These are phyloP conservation scores for Entomortierella lignicola DNA, from an alignment of 192 early-diverging fungal genomes.

Conservation along the genomic window DNA sequence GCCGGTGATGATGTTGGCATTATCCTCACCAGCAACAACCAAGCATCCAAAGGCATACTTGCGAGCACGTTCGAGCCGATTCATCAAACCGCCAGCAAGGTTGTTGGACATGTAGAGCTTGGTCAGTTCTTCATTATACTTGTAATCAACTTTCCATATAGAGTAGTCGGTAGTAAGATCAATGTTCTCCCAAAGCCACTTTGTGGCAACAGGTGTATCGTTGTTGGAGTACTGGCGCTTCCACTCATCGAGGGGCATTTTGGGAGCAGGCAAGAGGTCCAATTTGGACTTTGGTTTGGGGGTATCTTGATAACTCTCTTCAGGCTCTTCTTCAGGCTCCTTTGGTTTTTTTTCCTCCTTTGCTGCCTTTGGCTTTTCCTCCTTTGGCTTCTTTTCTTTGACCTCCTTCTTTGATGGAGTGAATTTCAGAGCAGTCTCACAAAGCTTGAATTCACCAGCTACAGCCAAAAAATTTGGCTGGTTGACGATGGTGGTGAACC, in stretches of 20 bases:
- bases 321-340: conserved; percentile 64
- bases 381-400: conserved; percentile 65
- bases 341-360: conserved; percentile 65
- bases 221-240: conserved; percentile 98
- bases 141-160: conserved; percentile 91
- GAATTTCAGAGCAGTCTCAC: conserved; percentile 68
- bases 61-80: conserved; percentile 87
- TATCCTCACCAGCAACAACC: conserved; percentile 81
- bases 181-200: conserved; percentile 94
- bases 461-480: conserved; percentile 87
- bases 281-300: conserved; percentile 92
- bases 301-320: conserved; percentile 69
- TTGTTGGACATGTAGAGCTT: conserved; percentile 91
- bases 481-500: conserved; percentile 86
- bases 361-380: conserved; percentile 65
- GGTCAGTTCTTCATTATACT: conserved; percentile 93
- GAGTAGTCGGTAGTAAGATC: conserved; percentile 85
- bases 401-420: conserved; percentile 70
- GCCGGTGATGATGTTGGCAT: conserved; percentile 89
- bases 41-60: conserved; percentile 95
- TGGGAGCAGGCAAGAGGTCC: conserved; percentile 83
- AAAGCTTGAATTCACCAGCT: conserved; percentile 73
- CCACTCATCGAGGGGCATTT: conserved; percentile 90
- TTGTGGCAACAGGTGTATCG: conserved; percentile 84
- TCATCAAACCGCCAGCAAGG: conserved; percentile 91